phyloP scores from a whole-genome alignment of 805 yeast species.

The Saccharomyces jurei region DNA sequence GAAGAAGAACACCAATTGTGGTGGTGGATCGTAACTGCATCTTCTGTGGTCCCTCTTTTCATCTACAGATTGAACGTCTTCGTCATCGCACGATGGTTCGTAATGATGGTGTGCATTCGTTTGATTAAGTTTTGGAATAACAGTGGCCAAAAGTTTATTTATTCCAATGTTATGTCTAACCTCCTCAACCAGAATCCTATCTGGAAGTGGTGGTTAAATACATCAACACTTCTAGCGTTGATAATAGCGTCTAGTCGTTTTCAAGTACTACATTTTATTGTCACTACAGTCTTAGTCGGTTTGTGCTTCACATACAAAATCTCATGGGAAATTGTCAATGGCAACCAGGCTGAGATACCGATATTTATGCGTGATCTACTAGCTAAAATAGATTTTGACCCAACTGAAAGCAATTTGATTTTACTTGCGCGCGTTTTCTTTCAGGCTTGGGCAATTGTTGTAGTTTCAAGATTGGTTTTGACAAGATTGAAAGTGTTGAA shows the following conservation, averaged over 20 bases:
- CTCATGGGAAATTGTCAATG: conserved; percentile 44
- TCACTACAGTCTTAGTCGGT: conserved; percentile 31
- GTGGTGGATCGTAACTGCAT: conserved; percentile 66
- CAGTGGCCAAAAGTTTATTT: conserved; percentile 75
- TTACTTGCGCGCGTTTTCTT: conserved; percentile 33
- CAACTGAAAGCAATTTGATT: conserved; percentile 13
- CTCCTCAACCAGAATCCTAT: conserved; percentile 31
- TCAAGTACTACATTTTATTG: neutral
- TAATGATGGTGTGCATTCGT: conserved; percentile 37
- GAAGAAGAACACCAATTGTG: conserved; percentile 96
- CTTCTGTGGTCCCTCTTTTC: conserved; percentile 8
- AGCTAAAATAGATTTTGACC: neutral
- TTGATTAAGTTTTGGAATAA: conserved; percentile 76
- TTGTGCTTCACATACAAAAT: conserved; percentile 48
- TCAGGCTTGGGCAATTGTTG: conserved; percentile 25
- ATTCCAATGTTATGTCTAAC: conserved; percentile 41
- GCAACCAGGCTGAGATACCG: conserved; percentile 29
- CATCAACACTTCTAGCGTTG: conserved; percentile 29
- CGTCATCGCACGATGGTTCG: conserved; percentile 6
- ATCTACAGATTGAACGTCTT: conserved; percentile 3
- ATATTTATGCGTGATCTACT: neutral
- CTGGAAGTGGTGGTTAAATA: conserved; percentile 42
- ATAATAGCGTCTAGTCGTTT: neutral
- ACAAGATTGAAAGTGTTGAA: conserved; percentile 8
- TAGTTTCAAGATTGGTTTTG: conserved; percentile 28